A percentile compares a stretch with the other conserved stretches of the same genome.
These are phyloP conservation scores for Mycosphaerelloides madeirae DNA, from an alignment of 2,329 filamentous ascomycete genomes.

Conservation along the genomic window DNA sequence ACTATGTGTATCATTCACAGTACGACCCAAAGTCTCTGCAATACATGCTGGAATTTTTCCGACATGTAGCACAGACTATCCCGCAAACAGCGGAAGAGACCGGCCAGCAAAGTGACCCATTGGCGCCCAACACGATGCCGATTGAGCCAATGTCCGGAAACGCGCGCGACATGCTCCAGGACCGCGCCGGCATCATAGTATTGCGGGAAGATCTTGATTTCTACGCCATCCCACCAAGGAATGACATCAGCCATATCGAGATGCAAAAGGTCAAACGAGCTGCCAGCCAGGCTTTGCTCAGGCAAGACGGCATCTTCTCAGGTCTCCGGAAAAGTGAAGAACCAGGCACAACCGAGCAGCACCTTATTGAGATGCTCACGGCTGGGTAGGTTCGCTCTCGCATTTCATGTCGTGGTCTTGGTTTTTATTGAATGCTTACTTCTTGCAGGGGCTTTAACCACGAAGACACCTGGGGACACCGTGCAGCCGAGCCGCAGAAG, in stretches of 20 bases:
- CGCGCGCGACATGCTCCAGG: constrained; percentile 72
- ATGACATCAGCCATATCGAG: constrained; percentile 77
- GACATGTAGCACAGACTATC: constrained; percentile 93
- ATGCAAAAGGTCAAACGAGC: constrained; percentile 97
- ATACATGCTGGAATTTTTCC: constrained; percentile 99
- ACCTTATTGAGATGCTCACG: constrained; percentile 98
- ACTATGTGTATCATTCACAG: constrained; percentile 57
- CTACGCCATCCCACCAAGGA: constrained; percentile 83
- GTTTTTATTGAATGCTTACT: constrained; percentile 1
- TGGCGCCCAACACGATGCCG: constrained; percentile 59
- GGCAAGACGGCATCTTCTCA: constrained; percentile 92
- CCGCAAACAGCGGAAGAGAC: constrained; percentile 60
- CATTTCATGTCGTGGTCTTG: background rate
- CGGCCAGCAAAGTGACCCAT: constrained; percentile 39
- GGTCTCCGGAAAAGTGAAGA: constrained; percentile 93
- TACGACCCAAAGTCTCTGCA: constrained; percentile 94
- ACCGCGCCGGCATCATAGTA: constrained; percentile 93
- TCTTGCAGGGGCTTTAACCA: constrained; percentile 81
- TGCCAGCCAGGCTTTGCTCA: constrained; percentile 77
- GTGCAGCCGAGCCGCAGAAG: constrained; percentile 96
- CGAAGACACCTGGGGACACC: constrained; percentile 91
- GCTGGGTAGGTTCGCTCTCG: constrained; percentile 65
- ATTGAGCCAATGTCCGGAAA: constrained; percentile 63
- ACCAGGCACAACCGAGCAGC: constrained; percentile 91
- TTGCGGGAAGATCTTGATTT: constrained; percentile 95